These are phyloP conservation scores for Podila epigama DNA, from an alignment of 192 early-diverging fungal species.

Conservation along the genomic window DNA sequence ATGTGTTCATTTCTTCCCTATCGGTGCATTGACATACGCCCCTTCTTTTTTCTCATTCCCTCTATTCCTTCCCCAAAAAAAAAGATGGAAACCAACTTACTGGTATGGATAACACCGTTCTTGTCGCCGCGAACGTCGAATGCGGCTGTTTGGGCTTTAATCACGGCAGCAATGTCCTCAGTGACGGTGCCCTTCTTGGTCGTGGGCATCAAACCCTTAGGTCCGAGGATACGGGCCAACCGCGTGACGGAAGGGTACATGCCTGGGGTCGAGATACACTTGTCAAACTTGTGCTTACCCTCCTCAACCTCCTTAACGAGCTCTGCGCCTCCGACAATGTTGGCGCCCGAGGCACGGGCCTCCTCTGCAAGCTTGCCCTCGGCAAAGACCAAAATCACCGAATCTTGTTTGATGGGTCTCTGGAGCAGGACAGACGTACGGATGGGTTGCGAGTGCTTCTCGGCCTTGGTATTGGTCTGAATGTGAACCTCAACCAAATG, in stretches of 20 bases:
- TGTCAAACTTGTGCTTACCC: constrained; percentile 72
- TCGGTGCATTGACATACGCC: no score
- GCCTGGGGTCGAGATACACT: constrained; percentile 85
- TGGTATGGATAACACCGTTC: constrained; percentile 72
- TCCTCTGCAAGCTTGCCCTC: constrained; percentile 84
- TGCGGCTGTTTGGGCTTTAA: constrained; percentile 69
- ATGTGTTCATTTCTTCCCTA: no score
- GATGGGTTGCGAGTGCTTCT: constrained; percentile 82
- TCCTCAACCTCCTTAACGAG: constrained; percentile 71
- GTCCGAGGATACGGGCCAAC: constrained; percentile 90
- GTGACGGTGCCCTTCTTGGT: constrained; percentile 86
- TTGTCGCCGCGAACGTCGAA: constrained; percentile 83
- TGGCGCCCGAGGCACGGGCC: constrained; percentile 81
- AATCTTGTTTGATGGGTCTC: constrained; percentile 63
- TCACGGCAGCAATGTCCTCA: constrained; percentile 71
- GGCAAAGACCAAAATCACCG: constrained; percentile 85
- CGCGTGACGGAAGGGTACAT: constrained; percentile 90
- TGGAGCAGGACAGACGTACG: constrained; percentile 83
- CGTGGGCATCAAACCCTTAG: constrained; percentile 96
- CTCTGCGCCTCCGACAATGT: constrained; percentile 87
- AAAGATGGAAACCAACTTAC: constrained; percentile 25
- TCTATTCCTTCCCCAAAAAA: constrained; percentile 46
- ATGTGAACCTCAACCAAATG: constrained; percentile 74
- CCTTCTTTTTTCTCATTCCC: no score
- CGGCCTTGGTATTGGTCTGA: constrained; percentile 66